These are phyloP conservation scores for Galeopsis tetrahit DNA, from an alignment of 257 asterid species.

Conservation along the genomic window DNA sequence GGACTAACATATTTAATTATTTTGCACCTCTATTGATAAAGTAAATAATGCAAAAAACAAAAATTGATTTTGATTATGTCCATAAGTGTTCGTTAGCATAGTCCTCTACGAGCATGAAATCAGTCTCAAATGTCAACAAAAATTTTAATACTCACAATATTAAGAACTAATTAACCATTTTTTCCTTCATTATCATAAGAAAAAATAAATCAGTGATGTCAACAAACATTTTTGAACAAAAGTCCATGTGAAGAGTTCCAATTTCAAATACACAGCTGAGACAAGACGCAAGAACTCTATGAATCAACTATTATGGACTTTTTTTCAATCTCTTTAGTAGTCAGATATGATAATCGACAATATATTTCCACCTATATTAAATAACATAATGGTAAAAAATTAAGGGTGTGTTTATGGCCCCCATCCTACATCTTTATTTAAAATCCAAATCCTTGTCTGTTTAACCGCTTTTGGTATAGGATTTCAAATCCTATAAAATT, in stretches of 20 bases:
- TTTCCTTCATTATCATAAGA: background rate
- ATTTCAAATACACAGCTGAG: background rate
- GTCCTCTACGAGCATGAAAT: background rate
- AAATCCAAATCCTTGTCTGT: no score
- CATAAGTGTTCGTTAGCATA: background rate
- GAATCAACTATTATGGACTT: background rate
- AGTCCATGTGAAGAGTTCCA: background rate
- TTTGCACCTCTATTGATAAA: background rate
- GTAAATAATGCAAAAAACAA: background rate
- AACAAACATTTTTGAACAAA: background rate
- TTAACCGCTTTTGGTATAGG: no score
- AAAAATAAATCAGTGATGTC: background rate
- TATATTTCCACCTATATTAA: conserved; percentile 1
- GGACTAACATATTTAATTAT: background rate
- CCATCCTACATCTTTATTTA: no score
- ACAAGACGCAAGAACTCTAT: background rate
- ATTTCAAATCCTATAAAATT: no score
- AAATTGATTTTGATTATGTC: background rate
- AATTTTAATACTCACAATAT: background rate
- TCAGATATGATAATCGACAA: background rate
- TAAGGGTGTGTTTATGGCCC: no score
- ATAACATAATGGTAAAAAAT: background rate
- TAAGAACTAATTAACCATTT: background rate
- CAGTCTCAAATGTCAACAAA: background rate
- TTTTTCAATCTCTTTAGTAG: background rate